Evolutionary conservation across 192 early-diverging fungal species (phyloP), one percentile per base, ranked within the genome.

Genomic region (Coemansia sp.): DNA sequence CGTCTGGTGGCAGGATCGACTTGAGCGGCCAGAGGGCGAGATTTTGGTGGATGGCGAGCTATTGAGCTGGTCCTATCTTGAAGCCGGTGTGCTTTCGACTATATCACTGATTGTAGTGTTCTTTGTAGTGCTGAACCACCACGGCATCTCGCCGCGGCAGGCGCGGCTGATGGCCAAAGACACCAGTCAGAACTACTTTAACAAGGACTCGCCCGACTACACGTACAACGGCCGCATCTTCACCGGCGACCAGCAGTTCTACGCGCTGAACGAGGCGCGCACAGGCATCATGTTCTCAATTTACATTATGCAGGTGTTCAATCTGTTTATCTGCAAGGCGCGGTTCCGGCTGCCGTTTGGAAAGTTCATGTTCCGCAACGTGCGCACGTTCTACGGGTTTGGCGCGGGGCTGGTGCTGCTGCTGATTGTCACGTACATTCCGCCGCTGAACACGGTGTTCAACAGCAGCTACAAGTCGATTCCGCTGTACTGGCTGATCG

Each of bases 261-360:
- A 88, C 34, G 85, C 91, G 12, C 72, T 94, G 4, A 84, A 80
- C 58, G 86, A 91, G 71, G 93, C 87, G 15, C 92, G 93, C 64
- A 90, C 91, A 10, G 81, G 83, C 24, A 81, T 98, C 20, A 81
- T 94, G 83, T 87, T 95, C 70, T 74, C 77, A 18, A 78, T 78
- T 42, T 78, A 72, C 68, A 78, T 78, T 18, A 82, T 87, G 79
- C 96, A 98, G 70, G 86, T 91, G 60, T 96, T 94, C 84, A 98
- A 98, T 82, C 67, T 94, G 83, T 97, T 98, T 71, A 90, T 90
- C 17, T 91, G 89, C 82, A 98, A 97, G 84, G 87, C 89, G 44
- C 71, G 89, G 12, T 81, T 88, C 55, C 76, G 83, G 5, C 61
- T 93, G 60, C 93, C 93, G 17, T 88, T 94, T 66, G 90, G 92